Evolutionary conservation across 768 basidiomycete species (phyloP).

Genomic region (Psilocybe azurescens): DNA sequence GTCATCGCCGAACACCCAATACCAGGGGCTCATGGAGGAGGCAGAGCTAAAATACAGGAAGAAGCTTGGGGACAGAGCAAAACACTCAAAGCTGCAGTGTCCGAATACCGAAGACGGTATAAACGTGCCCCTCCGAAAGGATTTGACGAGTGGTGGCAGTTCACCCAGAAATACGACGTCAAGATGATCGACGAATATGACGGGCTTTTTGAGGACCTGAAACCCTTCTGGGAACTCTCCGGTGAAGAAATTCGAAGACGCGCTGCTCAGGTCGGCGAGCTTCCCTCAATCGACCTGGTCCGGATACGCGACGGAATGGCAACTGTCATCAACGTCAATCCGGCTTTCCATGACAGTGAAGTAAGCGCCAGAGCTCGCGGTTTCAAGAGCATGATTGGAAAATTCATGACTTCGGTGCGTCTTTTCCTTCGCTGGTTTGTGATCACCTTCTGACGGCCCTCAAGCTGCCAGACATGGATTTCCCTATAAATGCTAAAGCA

Average conservation of each 20-base stretch:
- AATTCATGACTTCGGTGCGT: conserved; percentile 67
- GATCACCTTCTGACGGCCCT: not conserved
- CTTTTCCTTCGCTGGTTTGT: not conserved
- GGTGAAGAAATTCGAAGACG: conserved; percentile 76
- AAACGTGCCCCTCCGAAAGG: conserved; percentile 83
- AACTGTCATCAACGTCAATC: conserved; percentile 60
- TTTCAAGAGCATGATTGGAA: conserved; percentile 75
- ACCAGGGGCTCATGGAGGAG: conserved; percentile 77
- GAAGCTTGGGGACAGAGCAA: conserved; percentile 79
- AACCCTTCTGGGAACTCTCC: conserved; percentile 81
- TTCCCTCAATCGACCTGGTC: conserved; percentile 90
- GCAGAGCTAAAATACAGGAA: conserved; percentile 77
- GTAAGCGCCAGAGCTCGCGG: conserved; percentile 80
- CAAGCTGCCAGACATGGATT: conserved; percentile 92
- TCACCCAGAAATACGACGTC: conserved; percentile 72
- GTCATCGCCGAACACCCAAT: conserved; percentile 71
- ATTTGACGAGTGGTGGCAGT: conserved; percentile 91
- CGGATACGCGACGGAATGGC: conserved; percentile 71
- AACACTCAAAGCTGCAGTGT: conserved; percentile 77
- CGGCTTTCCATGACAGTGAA: conserved; percentile 67
- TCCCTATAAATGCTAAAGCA: conserved; percentile 91
- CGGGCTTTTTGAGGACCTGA: conserved; percentile 75
- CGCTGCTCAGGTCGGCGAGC: conserved; percentile 65
- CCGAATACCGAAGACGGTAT: conserved; percentile 83
- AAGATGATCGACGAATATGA: conserved; percentile 93